phyloP scores from a whole-genome alignment of 148 eudicot species.

The Diospyros kaki region DNA sequence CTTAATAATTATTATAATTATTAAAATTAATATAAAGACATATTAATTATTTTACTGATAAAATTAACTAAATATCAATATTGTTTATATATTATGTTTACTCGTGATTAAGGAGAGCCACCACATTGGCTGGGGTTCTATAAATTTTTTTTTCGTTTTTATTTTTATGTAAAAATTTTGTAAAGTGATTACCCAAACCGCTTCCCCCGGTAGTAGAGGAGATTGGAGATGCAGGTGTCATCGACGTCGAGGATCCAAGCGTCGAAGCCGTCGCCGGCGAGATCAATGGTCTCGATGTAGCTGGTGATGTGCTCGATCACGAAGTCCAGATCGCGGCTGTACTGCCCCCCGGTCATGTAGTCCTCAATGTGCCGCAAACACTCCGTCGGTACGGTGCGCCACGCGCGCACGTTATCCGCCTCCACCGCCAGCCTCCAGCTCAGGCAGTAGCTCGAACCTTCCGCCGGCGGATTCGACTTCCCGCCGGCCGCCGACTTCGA shows the following conservation, averaged over 20 bases:
- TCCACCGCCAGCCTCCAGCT: constrained; percentile 88
- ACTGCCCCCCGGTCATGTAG: constrained; percentile 76
- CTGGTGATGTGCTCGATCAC: constrained; percentile 36
- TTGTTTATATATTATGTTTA: no score
- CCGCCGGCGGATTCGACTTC: constrained; percentile 12
- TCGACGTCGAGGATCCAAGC: constrained; percentile 87
- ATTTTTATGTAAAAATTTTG: no score
- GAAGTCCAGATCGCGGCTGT: constrained; percentile 44
- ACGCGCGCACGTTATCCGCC: constrained; percentile 56
- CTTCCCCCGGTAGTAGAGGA: constrained; percentile 47
- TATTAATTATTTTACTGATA: no score
- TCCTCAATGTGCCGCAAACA: constrained; percentile 50
- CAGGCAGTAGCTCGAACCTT: constrained; percentile 40
- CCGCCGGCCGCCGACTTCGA: constrained; percentile 16
- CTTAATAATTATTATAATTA: no score
- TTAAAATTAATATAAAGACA: no score
- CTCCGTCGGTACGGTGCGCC: constrained; percentile 65
- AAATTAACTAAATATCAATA: no score
- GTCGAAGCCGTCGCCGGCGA: constrained; percentile 44
- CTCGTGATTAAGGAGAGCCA: no score
- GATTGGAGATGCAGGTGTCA: constrained; percentile 78
- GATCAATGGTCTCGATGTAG: constrained; percentile 38
- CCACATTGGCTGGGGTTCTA: no score
- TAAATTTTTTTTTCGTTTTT: no score
- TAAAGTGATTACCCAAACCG: constrained; percentile 50